Base-by-base conservation (phyloP, 768 basidiomycete species). In the Suillus paluster region DNA sequence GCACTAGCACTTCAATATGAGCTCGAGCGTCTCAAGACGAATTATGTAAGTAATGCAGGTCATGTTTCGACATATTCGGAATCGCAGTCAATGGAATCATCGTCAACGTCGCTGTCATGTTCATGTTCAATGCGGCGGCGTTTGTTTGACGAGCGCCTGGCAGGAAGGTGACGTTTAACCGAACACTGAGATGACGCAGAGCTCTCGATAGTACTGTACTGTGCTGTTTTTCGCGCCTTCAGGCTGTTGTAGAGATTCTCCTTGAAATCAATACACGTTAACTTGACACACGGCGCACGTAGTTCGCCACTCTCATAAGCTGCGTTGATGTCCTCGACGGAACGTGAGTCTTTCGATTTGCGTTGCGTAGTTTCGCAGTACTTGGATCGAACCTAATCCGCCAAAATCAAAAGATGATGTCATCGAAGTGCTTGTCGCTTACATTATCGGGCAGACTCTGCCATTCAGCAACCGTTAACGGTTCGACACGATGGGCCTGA, bases 391-490 rank as follows among this genome's bases (percentile, higher is more conserved):
- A 23, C 19, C 57, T 68, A 23, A 30, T 19, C 5, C 17, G 17
- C 38, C 23, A 39, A 25, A 25, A 55, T 25, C 17, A 55, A 55
- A 10, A 25, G 25, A 39, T 55, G 23, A 55, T 74, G 12, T 59
- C 52, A 53, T 78, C 72, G 36, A 25, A 11, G 17, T 1, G 1
- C 10, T 10, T 15, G 25, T 25, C 5, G 52, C 78, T 65, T 64
- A 85, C 84, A 58, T 76, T 68, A 1, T 68, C 65, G 6, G 79
- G 67, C 17, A 86, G 74, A 9, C 72, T 69, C 10, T 67, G 56
- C 84, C 84, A 86, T 68, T 86, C 85, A 0, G 75, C 76, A n/a
- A 71, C 63, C 14, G 73, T 75, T 25, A 86, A 72, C 30, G 78
- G 71, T 11, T 78, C 69, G 27, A 78, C 78, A n/a, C 82, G 78